These are phyloP conservation scores for Lablab purpureus DNA, from an alignment of 306 rosid genomes.

Conservation along the genomic window DNA sequence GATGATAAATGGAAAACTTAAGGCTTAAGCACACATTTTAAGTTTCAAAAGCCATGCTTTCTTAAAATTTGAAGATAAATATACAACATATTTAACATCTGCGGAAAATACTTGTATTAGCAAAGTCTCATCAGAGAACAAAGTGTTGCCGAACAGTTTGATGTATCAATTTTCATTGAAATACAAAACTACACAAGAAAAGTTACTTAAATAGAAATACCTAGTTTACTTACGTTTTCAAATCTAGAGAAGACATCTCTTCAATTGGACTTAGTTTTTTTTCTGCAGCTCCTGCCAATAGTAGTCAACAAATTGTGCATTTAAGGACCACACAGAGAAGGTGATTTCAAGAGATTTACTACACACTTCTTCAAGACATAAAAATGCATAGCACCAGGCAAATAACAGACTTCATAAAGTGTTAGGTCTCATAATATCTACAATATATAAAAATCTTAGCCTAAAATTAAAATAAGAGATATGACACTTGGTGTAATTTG, in stretches of 20 bases:
- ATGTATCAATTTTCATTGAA: conserved; percentile 23
- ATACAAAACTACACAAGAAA: conserved; percentile 21
- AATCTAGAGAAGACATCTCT: conserved; percentile 83
- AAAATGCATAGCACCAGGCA: conserved; percentile 27
- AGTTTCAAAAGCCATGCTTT: conserved; percentile 13
- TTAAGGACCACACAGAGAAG: conserved; percentile 30
- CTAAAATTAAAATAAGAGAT: conserved; percentile 5
- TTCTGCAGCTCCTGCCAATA: conserved; percentile 72
- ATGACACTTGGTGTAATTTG: neutral
- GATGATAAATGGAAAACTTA: conserved; percentile 25
- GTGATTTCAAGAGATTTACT: conserved; percentile 34
- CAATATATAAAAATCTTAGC: conserved; percentile 17
- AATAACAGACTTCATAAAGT: conserved; percentile 37
- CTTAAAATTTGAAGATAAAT: conserved; percentile 19
- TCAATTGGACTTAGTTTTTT: conserved; percentile 70
- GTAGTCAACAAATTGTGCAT: conserved; percentile 44
- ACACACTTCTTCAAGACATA: conserved; percentile 36
- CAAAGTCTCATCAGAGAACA: conserved; percentile 36
- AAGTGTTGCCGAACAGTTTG: conserved; percentile 16
- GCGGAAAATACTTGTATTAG: conserved; percentile 15
- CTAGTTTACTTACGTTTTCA: conserved; percentile 80
- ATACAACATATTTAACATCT: neutral
- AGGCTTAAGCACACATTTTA: conserved; percentile 6
- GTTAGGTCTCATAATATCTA: conserved; percentile 22
- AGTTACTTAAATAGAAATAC: conserved; percentile 29